Conservation (phyloP, 2,329 filamentous ascomycete genomes). For the Cercospora sojina region DNA sequence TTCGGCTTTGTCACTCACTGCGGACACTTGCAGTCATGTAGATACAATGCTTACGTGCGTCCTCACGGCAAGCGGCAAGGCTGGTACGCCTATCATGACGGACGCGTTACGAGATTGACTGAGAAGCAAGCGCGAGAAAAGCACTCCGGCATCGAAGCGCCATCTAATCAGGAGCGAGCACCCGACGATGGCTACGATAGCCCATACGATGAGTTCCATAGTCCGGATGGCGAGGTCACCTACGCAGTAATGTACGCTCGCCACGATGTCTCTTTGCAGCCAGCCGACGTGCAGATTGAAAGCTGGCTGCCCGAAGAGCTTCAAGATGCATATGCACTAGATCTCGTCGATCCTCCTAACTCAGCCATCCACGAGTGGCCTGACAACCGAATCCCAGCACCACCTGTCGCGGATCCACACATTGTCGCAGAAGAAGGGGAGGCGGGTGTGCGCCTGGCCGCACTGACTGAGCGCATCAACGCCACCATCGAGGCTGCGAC, state of each 20-base stretch:
- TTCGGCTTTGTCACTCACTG: slow-evolving; percentile 62
- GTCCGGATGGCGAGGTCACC: slow-evolving; percentile 26
- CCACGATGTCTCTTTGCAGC: slow-evolving; percentile 23
- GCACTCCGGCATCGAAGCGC: slow-evolving; percentile 24
- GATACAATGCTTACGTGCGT: slow-evolving; percentile 61
- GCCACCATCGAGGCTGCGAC: slow-evolving; percentile 15
- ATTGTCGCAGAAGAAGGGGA: neutral
- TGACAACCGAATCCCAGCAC: neutral
- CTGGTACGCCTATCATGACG: slow-evolving; percentile 59
- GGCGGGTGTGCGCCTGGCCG: neutral
- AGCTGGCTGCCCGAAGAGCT: slow-evolving; percentile 15
- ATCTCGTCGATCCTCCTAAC: slow-evolving; percentile 10
- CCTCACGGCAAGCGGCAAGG: slow-evolving; percentile 56
- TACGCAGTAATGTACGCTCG: slow-evolving; percentile 32
- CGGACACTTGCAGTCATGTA: slow-evolving; percentile 57
- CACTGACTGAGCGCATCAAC: slow-evolving; percentile 3
- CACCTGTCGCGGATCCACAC: neutral
- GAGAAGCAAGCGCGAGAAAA: slow-evolving; percentile 53
- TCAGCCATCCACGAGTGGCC: slow-evolving; percentile 19
- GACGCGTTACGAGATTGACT: slow-evolving; percentile 56
- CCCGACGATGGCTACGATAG: slow-evolving; percentile 26
- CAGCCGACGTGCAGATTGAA: slow-evolving; percentile 19
- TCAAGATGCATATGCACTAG: slow-evolving; percentile 1
- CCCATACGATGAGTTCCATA: slow-evolving; percentile 15
- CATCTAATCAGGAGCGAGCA: neutral